phyloP scores from a whole-genome alignment of 208 protist genomes.

The Acanthamoeba sp. region DNA sequence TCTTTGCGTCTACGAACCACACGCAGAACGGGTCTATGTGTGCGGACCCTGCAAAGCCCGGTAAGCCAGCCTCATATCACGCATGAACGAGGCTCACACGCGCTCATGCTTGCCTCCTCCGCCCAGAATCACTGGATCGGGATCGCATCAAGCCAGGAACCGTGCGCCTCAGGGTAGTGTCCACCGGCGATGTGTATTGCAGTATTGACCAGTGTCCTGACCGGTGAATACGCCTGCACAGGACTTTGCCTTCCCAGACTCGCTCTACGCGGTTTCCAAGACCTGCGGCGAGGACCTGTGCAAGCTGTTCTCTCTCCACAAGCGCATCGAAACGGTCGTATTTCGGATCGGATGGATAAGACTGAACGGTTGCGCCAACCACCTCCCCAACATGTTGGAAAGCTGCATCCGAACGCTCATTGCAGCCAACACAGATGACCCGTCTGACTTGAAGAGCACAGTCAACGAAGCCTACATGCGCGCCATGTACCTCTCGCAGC shows the following conservation, averaged over 20 bases:
- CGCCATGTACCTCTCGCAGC: slow-evolving; percentile 33
- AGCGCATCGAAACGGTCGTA: background rate
- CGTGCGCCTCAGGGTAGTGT: background rate
- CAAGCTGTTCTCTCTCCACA: slow-evolving; percentile 25
- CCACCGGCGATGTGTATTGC: no score
- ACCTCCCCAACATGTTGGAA: no score
- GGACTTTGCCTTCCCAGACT: slow-evolving; percentile 21
- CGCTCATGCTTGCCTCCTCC: background rate
- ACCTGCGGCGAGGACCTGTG: background rate
- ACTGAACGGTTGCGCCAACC: no score
- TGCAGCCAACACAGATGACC: background rate
- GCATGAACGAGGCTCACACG: background rate
- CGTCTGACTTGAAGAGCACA: background rate
- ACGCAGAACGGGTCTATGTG: slow-evolving; percentile 36
- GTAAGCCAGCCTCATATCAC: background rate
- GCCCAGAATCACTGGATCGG: background rate
- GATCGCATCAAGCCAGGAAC: slow-evolving; percentile 7
- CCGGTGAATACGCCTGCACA: background rate
- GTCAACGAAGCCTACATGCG: slow-evolving; percentile 20
- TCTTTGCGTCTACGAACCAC: slow-evolving; percentile 54
- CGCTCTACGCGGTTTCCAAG: slow-evolving; percentile 29
- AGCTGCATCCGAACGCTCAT: background rate
- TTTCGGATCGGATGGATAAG: slow-evolving; percentile 50
- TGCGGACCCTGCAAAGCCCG: background rate
- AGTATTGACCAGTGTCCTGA: background rate